phyloP scores from a whole-genome alignment of 1,284 basidiomycete genomes.

The Naganishia cerealis region DNA sequence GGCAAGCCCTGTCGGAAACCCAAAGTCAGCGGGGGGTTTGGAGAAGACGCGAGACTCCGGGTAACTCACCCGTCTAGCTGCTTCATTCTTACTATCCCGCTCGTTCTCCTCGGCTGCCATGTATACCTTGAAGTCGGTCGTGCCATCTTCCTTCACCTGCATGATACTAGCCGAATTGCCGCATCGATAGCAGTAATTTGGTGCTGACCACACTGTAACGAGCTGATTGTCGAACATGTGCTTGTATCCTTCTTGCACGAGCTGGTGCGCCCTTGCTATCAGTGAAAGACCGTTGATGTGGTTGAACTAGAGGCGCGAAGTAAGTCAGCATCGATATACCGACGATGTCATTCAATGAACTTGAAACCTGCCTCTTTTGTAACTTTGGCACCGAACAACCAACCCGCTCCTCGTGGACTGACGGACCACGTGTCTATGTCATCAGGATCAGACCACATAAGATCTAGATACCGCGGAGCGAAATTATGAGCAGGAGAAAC shows the following conservation, averaged over 20 bases:
- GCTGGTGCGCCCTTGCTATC: slow-evolving; percentile 89
- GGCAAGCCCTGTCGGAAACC: slow-evolving; percentile 41
- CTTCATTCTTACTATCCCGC: slow-evolving; percentile 60
- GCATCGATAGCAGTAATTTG: slow-evolving; percentile 89
- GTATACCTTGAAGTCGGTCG: slow-evolving; percentile 71
- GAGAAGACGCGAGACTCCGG: not conserved
- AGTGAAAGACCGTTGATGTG: slow-evolving; percentile 79
- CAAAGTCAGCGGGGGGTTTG: slow-evolving; percentile 20
- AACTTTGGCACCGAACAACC: slow-evolving; percentile 87
- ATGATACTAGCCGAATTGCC: slow-evolving; percentile 79
- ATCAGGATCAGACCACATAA: slow-evolving; percentile 98
- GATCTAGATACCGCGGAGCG: slow-evolving; percentile 59
- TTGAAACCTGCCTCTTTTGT: slow-evolving; percentile 69
- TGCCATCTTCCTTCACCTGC: slow-evolving; percentile 61
- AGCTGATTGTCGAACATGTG: slow-evolving; percentile 94
- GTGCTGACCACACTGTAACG: slow-evolving; percentile 96
- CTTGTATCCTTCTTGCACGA: slow-evolving; percentile 96
- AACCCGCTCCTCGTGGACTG: slow-evolving; percentile 89
- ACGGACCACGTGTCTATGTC: slow-evolving; percentile 95
- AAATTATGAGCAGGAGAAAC: slow-evolving; percentile 3
- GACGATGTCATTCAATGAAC: not conserved
- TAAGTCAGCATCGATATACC: not conserved
- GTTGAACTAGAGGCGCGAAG: slow-evolving; percentile 68
- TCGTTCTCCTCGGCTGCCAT: slow-evolving; percentile 82
- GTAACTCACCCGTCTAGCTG: slow-evolving; percentile 43